Evolutionary conservation across 805 yeast species (phyloP).

Genomic region (Ogataea trehalophila): DNA sequence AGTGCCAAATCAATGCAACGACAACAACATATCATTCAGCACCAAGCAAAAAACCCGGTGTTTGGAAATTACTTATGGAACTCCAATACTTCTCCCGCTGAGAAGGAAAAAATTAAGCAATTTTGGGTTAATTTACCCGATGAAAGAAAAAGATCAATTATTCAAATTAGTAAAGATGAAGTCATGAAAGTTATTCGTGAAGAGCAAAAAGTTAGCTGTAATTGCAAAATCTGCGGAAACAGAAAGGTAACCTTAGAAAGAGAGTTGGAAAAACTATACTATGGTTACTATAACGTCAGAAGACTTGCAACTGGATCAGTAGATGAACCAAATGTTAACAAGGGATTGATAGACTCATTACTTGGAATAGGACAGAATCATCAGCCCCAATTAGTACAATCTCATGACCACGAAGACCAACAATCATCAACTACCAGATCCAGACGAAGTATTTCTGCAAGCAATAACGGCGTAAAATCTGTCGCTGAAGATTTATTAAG

Average conservation of each 20-base stretch:
- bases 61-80: slow-evolving; percentile 25
- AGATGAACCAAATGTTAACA: slow-evolving; percentile 32
- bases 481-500: slow-evolving; percentile 77
- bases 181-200: slow-evolving; percentile 60
- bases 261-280: slow-evolving; percentile 71
- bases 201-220: slow-evolving; percentile 55
- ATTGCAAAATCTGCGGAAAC: slow-evolving; percentile 75
- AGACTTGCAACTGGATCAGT: slow-evolving; percentile 30
- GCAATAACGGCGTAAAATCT: slow-evolving; percentile 23
- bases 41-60: slow-evolving; percentile 15
- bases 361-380: slow-evolving; percentile 17
- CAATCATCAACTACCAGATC: background rate
- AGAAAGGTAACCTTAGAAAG: slow-evolving; percentile 67
- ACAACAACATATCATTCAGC: slow-evolving; percentile 17
- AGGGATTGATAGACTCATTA: slow-evolving; percentile 22
- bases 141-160: slow-evolving; percentile 55
- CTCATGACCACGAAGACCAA: background rate
- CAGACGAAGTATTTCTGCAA: background rate
- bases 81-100: slow-evolving; percentile 39
- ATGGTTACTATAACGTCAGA: slow-evolving; percentile 52
- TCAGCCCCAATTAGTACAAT: background rate
- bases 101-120: slow-evolving; percentile 43
- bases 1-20: slow-evolving; percentile 9
- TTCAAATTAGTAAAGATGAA: slow-evolving; percentile 63
- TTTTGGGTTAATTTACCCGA: slow-evolving; percentile 66